Evolutionary conservation across 2,329 filamentous ascomycete genomes (phyloP), one percentile per base, ranked within the genome.

Genomic region (Botrytis sinoallii): DNA sequence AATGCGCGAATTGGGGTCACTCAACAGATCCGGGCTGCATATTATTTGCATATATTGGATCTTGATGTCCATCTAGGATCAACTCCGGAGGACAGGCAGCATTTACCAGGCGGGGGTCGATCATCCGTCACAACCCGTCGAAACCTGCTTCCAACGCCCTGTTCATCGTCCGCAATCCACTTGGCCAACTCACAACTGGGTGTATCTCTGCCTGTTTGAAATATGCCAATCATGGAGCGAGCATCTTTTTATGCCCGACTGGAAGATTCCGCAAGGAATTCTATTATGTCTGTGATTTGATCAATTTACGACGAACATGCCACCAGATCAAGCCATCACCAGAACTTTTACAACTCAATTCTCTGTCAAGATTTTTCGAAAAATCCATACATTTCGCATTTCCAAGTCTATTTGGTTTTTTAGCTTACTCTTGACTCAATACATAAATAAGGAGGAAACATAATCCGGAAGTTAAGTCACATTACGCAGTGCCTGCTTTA

Each of bases 1-100:
- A 60, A 59, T 72, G 61, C 63, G 63, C 57, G 38, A 46, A 72
- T 72, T 70, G 69, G 65, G 68, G 75, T 78, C 75, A 70, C 73
- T 77, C 75, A 74, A 76, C 59, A 70, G 40, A 72, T 63, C 67
- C 57, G 42, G 73, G 74, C 71, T 74, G 65, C 67, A 72, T 75
- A 75, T 76, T 75, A 73, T 78, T 71, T 78, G 76, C 76, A 79
- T 77, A 76, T 79, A 79, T 77, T 78, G 76, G 77, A 78, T 78
- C 75, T 75, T 73, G 76, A 79, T 78, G 71, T 72, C 73, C 76
- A 72, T 57, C 77, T 65, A 75, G 77, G 77, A 75, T 76, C 70
- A 73, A 65, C 52, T 52, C 63, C 42, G 71, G 48, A 55, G 68
- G 73, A 69, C 66, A 70, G 69, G 73, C 63, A 76, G 75, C 40